Percentiles rank a stretch among this genome's conserved stretches.
These are phyloP conservation scores for Bacidia rubella DNA, from an alignment of 495 filamentous ascomycete genomes.

Conservation along the genomic window DNA sequence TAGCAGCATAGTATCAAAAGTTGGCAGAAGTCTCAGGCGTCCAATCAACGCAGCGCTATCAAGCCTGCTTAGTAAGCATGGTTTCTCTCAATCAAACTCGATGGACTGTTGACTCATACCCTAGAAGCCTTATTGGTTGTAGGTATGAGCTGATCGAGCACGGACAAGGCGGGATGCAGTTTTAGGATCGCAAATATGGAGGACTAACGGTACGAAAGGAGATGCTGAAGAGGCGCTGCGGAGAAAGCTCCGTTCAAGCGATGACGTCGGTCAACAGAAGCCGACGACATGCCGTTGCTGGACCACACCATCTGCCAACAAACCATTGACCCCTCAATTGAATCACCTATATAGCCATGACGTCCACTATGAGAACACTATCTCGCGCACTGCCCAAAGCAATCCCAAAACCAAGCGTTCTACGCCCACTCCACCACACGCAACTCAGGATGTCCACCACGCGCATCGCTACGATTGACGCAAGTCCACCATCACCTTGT, in stretches of 20 bases:
- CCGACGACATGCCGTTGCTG: background rate
- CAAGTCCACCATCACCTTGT: constrained; percentile 4
- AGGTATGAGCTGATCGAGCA: no score
- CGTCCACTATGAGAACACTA: constrained; percentile 1
- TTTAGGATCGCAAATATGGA: no score
- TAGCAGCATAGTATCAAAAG: background rate
- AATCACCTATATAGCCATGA: background rate
- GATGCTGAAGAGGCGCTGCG: no score
- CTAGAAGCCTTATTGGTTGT: no score
- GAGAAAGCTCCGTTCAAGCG: background rate
- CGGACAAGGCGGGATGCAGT: no score
- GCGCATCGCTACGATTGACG: constrained; percentile 20
- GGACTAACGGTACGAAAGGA: no score
- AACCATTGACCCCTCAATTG: background rate
- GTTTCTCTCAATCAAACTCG: no score
- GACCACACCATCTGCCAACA: no score
- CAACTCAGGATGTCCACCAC: constrained; percentile 15
- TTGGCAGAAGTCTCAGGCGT: background rate
- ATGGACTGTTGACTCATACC: no score
- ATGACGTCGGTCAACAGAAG: background rate
- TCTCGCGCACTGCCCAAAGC: constrained; percentile 5
- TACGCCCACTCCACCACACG: background rate
- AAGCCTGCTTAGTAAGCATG: no score
- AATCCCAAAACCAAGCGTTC: background rate
- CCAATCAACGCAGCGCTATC: no score